These are phyloP conservation scores for Delitschia confertaspora DNA, from an alignment of 495 filamentous ascomycete species.

Conservation along the genomic window DNA sequence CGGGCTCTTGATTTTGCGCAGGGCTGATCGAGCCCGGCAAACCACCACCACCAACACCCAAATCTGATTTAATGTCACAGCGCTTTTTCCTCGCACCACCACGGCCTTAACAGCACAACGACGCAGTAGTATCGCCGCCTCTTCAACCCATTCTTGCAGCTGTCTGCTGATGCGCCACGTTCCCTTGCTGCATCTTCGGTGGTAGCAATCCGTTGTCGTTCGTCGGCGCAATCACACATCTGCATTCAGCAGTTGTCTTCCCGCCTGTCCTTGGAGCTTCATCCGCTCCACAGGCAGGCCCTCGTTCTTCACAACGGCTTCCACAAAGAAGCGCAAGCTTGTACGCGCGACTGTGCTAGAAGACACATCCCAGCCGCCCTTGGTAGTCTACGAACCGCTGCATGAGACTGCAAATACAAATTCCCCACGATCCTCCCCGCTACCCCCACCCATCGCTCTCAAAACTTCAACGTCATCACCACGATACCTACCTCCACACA, in stretches of 20 bases:
- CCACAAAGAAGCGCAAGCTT: constrained; percentile 83
- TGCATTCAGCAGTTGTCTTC: constrained; percentile 3
- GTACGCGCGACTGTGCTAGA: constrained; percentile 40
- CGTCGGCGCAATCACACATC: constrained; percentile 11
- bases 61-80: constrained; percentile 4
- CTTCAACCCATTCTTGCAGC: too few species aligned
- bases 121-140: too few species aligned
- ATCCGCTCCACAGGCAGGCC: constrained; percentile 25
- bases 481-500: constrained; percentile 51
- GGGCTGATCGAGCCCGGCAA: constrained; percentile 1
- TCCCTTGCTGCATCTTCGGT: not conserved
- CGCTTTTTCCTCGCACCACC: not conserved
- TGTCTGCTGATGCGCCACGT: not conserved
- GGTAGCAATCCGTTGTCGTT: constrained; percentile 2
- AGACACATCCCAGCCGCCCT: constrained; percentile 11
- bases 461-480: constrained; percentile 38
- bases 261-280: constrained; percentile 28
- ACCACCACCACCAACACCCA: not conserved
- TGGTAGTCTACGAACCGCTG: too few species aligned
- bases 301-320: constrained; percentile 67
- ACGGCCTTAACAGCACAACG: too few species aligned
- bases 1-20: too few species aligned
- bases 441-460: constrained; percentile 28
- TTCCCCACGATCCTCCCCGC: constrained; percentile 27
- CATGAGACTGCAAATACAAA: constrained; percentile 17